Evolutionary conservation across 2,329 filamentous ascomycete species (phyloP), one percentile per base, ranked within the genome.

Genomic region (Trichoderma guizhouense): DNA sequence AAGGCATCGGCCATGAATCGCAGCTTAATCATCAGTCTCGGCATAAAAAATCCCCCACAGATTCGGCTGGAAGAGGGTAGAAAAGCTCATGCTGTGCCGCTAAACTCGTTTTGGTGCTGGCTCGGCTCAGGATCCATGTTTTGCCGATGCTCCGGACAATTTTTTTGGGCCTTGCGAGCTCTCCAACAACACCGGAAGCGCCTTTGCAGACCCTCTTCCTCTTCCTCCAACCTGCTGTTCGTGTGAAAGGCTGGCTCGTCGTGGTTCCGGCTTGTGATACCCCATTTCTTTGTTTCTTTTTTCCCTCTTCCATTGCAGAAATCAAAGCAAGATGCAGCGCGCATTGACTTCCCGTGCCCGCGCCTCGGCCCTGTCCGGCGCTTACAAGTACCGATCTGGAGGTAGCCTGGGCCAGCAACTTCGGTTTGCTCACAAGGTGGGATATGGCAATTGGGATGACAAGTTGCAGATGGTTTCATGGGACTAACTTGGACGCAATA

Each of bases 341-440:
- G 94, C 94, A 85, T 89, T 99, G 81, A 90, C 93, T 82, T 93
- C 93, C 78, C 88, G 90, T 82, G 87, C 92, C 79, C 88, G 94
- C 86, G 91, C 93, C 82, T 93, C 94, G 77, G 90, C 91, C 87
- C 90, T 95, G 79, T 92, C 90, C 76, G 89, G 92, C 81, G 88
- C 88, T 82, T 85, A 90, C 77, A 89, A 88, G 81, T 87, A 91
- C 82, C 90, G 91, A 79, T 86, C 90, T 73, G 84, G 86, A 79
- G 84, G 88, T 79, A 88, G 89, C 78, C 83, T 93, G 79, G 87
- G 93, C 78, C 94, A 97, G 84, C 95, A 98, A 87, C 90, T 97
- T 83, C 90, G 96, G 82, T 99, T 97, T 83, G 94, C 95, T 77
- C 95, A 98, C 90, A 98, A 98, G 93, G 94, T 97, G 88, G 74